Conservation (phyloP, 1,284 basidiomycete species). For the Melampsora larici-populina region DNA sequence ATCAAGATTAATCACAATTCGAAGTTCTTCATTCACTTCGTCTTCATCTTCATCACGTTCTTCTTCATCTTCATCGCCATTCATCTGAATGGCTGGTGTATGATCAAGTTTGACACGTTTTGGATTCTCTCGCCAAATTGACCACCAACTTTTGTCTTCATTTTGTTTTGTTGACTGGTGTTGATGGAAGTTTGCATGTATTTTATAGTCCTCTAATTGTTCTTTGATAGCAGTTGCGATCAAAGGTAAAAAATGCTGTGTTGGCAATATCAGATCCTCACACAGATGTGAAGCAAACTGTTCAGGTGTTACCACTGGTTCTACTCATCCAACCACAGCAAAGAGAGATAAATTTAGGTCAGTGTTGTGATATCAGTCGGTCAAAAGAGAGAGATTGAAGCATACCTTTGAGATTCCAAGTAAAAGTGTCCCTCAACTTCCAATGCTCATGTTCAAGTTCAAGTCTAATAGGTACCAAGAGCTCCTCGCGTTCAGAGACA, state of each 20-base stretch:
- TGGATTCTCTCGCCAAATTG: slow-evolving; percentile 33
- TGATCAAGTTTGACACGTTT: not conserved
- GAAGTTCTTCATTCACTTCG: slow-evolving; percentile 45
- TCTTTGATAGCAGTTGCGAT: slow-evolving; percentile 84
- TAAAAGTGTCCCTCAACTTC: slow-evolving; percentile 90
- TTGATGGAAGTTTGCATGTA: slow-evolving; percentile 48
- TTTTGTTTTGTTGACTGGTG: slow-evolving; percentile 32
- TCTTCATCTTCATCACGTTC: slow-evolving; percentile 1
- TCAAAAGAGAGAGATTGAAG: slow-evolving; percentile 37
- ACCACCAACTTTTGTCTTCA: slow-evolving; percentile 45
- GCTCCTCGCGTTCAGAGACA: slow-evolving; percentile 66
- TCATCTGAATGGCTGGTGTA: not conserved
- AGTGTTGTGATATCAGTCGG: not conserved
- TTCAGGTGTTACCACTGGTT: slow-evolving; percentile 82
- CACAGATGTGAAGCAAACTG: slow-evolving; percentile 83
- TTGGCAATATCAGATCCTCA: slow-evolving; percentile 80
- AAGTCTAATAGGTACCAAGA: slow-evolving; percentile 85
- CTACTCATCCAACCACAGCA: slow-evolving; percentile 56
- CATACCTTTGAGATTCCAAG: slow-evolving; percentile 90
- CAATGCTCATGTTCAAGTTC: slow-evolving; percentile 88
- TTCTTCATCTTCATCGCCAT: not conserved
- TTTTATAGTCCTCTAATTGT: slow-evolving; percentile 70
- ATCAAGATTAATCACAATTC: slow-evolving; percentile 66
- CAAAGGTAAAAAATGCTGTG: slow-evolving; percentile 64
- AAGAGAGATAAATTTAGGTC: not conserved